Conservation (phyloP, 1,284 basidiomycete species). For the Malassezia vespertilionis region DNA sequence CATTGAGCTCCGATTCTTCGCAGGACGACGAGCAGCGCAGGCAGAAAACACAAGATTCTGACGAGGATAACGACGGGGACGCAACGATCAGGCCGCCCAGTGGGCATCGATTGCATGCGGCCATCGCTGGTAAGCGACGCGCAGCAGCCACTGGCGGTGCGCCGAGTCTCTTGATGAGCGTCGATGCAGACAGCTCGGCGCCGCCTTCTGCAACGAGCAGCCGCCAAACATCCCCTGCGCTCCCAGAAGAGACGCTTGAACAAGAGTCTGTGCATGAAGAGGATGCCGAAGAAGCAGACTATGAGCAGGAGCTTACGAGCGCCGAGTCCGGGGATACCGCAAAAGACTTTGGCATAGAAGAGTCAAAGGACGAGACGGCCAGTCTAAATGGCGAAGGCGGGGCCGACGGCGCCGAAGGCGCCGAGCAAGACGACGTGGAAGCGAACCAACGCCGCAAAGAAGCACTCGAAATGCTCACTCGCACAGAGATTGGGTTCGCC, state of each 20-base stretch:
- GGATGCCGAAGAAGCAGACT: conserved; percentile 23
- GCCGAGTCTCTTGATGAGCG: conserved; percentile 28
- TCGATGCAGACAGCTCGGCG: conserved; percentile 24
- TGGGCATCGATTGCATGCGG: conserved; percentile 11
- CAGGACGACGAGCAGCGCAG: conserved; percentile 19
- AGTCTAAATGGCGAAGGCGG: neutral
- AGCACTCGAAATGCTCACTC: conserved; percentile 52
- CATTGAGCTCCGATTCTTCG: conserved; percentile 17
- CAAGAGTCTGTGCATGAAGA: neutral
- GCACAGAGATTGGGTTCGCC: conserved; percentile 55
- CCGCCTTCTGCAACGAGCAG: conserved; percentile 28
- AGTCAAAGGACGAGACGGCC: neutral
- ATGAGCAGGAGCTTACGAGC: conserved; percentile 9
- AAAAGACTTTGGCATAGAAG: neutral
- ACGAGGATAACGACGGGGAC: conserved; percentile 15
- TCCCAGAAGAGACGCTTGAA: neutral
- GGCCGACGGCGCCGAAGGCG: conserved; percentile 14
- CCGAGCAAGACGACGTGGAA: conserved; percentile 22
- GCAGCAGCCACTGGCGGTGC: conserved; percentile 37
- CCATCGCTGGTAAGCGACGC: conserved; percentile 25
- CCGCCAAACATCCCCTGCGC: conserved; percentile 22
- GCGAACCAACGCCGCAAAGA: conserved; percentile 43
- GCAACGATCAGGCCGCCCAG: neutral
- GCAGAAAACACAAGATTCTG: conserved; percentile 11
- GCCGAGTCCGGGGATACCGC: neutral